Base-by-base conservation (phyloP, 164 flowering plant genomes). In the Warburgia ugandensis region DNA sequence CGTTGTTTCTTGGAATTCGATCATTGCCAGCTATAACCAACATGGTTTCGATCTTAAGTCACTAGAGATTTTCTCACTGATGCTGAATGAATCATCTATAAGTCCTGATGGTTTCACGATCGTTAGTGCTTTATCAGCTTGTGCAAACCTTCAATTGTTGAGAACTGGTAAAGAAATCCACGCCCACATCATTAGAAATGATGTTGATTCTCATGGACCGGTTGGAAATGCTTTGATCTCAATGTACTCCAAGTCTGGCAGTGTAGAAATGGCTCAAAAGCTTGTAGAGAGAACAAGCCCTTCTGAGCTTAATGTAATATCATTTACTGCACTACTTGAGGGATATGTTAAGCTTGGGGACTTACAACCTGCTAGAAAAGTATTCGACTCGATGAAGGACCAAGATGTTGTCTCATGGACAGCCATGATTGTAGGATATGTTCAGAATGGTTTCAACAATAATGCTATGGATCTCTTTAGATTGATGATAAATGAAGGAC, bases 391-490 rank as follows among this genome's bases (percentile, higher is more conserved):
- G 4, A 63, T 82, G 62, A 56, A 39, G 39, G 73, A 73, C 26
- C 68, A 65, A 27, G 97, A 90, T 71, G 94, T 86, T 42, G 83
- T 86, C 41, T 74, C 81, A n/a, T 90, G 97, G 94, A 90, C 95
- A 21, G 97, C 95, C 13, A 86, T 90, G 94, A 76, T 86, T 48
- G 94, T 84, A 1, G 97, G 95, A 5, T 84, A 84, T 47, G 73
- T 67, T 38, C 94, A 84, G 50, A 75, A 84, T 57, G 84, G 88
- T 20, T 62, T 73, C 44, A 63, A 72, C 30, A 48, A 55, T 42
- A 78, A 86, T 14, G 94, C 95, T 11, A 36, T 80, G 53, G 76
- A 71, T 32, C 78, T 90, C 36, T 90, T 90, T 51, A 70, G 75
- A 49, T 38, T 21, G 35, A 83, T 90, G 97, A 36, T 80, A 23